A percentile compares a stretch with the other conserved stretches of the same genome.
phyloP scores from a whole-genome alignment of 2,329 filamentous ascomycete species.

The Fusarium poae region DNA sequence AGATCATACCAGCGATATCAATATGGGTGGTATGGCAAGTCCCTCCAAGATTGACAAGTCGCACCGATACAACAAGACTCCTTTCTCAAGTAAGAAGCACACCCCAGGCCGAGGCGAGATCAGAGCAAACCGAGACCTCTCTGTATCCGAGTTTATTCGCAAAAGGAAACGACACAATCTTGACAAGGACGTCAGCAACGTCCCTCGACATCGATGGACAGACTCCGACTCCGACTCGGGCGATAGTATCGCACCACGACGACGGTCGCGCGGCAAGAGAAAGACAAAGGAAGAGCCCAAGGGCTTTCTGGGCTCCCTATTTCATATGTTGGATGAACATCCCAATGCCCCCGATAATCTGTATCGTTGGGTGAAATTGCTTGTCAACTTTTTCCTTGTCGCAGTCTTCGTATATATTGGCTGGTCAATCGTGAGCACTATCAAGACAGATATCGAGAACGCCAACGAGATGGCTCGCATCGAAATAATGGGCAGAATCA shows the following conservation, averaged over 20 bases:
- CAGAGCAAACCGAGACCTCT: constrained; percentile 58
- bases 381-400: constrained; percentile 74
- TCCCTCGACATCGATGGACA: constrained; percentile 61
- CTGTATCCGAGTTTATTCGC: constrained; percentile 61
- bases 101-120: constrained; percentile 75
- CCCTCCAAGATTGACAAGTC: constrained; percentile 62
- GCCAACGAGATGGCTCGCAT: constrained; percentile 77
- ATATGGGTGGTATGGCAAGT: constrained; percentile 60
- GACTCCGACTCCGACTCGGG: constrained; percentile 66
- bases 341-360: constrained; percentile 71
- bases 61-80: constrained; percentile 59
- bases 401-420: constrained; percentile 72
- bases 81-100: constrained; percentile 56
- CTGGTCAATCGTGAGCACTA: constrained; percentile 76
- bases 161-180: constrained; percentile 67
- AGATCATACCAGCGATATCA: constrained; percentile 60
- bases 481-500: constrained; percentile 78
- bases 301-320: constrained; percentile 59
- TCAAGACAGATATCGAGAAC: constrained; percentile 80
- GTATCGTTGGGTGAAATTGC: constrained; percentile 69
- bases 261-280: constrained; percentile 45
- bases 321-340: constrained; percentile 67
- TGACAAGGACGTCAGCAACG: constrained; percentile 66
- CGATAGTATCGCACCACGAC: constrained; percentile 42
- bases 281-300: constrained; percentile 38